A percentile compares a stretch with the other conserved stretches of the same genome.
These are phyloP conservation scores for Malus sylvestris DNA, from an alignment of 306 rosid species.

Conservation along the genomic window DNA sequence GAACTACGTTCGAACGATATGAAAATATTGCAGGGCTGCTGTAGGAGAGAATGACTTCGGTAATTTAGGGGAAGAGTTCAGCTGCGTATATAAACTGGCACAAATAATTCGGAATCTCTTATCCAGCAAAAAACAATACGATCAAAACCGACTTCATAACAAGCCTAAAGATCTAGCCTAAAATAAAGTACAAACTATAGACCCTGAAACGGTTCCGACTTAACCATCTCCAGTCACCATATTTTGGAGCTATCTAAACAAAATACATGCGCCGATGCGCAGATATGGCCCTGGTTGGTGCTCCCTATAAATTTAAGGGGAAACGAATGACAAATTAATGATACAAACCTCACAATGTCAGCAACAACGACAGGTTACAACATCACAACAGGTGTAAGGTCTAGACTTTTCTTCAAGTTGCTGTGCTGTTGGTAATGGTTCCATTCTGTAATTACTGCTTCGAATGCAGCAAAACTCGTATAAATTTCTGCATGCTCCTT, in stretches of 20 bases:
- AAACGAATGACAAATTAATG: slow-evolving; percentile 1
- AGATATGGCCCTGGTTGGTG: slow-evolving; percentile 3
- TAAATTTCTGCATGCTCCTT: slow-evolving; percentile 65
- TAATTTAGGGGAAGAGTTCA: background rate
- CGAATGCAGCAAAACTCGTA: slow-evolving; percentile 62
- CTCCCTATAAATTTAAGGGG: slow-evolving; percentile 7
- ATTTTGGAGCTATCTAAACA: background rate
- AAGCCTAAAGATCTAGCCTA: slow-evolving; percentile 26
- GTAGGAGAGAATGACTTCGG: too few relatives aligned
- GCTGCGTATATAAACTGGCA: background rate
- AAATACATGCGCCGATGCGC: slow-evolving; percentile 13
- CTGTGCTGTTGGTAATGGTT: slow-evolving; percentile 50
- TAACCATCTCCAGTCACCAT: slow-evolving; percentile 1
- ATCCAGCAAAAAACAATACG: slow-evolving; percentile 18
- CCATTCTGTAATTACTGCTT: slow-evolving; percentile 35
- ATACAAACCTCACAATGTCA: slow-evolving; percentile 22
- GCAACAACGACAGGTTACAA: slow-evolving; percentile 71
- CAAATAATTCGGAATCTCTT: background rate
- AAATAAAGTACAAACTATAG: background rate
- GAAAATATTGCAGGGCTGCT: background rate
- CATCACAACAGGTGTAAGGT: slow-evolving; percentile 69
- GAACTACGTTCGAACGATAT: too few relatives aligned
- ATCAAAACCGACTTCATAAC: slow-evolving; percentile 22
- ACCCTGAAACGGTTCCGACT: slow-evolving; percentile 12
- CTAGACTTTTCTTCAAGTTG: slow-evolving; percentile 56